Evolutionary conservation across 768 basidiomycete species (phyloP).

Genomic region (Lactarius deliciosus): DNA sequence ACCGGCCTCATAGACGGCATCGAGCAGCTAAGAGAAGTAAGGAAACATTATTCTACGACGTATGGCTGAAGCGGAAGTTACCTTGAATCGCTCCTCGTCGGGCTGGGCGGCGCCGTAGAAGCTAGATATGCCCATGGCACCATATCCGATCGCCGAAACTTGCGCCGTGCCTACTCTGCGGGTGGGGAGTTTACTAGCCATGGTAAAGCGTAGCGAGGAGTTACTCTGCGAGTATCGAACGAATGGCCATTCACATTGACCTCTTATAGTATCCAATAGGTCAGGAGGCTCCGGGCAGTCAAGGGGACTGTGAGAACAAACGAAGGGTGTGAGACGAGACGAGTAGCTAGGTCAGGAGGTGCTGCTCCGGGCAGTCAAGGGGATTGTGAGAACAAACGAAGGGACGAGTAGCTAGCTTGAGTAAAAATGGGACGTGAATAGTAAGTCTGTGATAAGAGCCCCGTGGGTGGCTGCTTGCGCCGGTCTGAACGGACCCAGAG

Average conservation of each 20-base stretch:
- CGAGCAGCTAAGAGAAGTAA: constrained; percentile 35
- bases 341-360: neutral
- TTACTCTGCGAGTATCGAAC: neutral
- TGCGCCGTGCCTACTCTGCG: constrained; percentile 47
- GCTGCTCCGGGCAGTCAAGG: neutral
- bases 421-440: neutral
- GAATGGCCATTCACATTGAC: neutral
- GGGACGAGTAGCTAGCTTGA: too few relatives aligned
- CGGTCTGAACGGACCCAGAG: neutral
- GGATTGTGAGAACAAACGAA: neutral
- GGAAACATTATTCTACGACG: neutral
- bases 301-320: too few relatives aligned
- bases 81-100: constrained; percentile 60
- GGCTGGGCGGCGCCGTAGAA: constrained; percentile 46
- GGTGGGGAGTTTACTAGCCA: constrained; percentile 35
- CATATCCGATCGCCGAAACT: constrained; percentile 59
- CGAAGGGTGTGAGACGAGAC: neutral
- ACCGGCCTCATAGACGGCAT: constrained; percentile 42
- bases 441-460: neutral
- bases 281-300: neutral
- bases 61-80: constrained; percentile 20
- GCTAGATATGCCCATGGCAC: constrained; percentile 56
- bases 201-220: neutral
- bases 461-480: neutral
- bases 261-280: neutral